These are phyloP conservation scores for Melastoma malabathricum DNA, from an alignment of 345 rosid genomes.

Conservation along the genomic window DNA sequence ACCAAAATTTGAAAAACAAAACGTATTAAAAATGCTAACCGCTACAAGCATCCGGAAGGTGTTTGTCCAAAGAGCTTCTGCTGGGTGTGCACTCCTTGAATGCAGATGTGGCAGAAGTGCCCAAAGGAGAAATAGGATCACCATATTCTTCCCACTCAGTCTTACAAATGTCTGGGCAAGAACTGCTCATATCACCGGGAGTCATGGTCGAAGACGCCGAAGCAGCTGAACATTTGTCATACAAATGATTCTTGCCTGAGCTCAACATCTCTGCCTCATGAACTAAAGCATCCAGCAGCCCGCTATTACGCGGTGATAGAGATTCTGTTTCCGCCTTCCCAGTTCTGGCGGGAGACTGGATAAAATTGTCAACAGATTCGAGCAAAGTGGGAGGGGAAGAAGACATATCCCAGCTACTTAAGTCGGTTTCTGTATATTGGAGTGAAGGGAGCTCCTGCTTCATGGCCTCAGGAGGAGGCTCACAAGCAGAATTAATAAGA, in stretches of 20 bases:
- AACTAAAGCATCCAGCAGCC: conserved; percentile 85
- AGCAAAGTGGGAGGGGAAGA: conserved; percentile 53
- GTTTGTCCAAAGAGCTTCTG: too few species aligned
- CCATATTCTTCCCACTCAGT: too few species aligned
- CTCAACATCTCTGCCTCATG: conserved; percentile 59
- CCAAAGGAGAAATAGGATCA: too few species aligned
- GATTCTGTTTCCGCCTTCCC: conserved; percentile 35
- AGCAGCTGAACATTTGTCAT: conserved; percentile 52
- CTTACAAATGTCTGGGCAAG: too few species aligned
- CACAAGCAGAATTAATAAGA: conserved; percentile 80
- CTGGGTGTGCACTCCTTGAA: too few species aligned
- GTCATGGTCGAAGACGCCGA: neutral
- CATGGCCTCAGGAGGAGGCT: conserved; percentile 60
- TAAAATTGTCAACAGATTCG: conserved; percentile 58
- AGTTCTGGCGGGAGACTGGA: conserved; percentile 67
- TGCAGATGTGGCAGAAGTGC: too few species aligned
- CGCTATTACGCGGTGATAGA: conserved; percentile 64
- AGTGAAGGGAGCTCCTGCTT: conserved; percentile 99
- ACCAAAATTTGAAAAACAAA: too few species aligned
- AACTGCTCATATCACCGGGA: too few species aligned
- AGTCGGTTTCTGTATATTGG: conserved; percentile 82
- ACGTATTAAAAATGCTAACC: too few species aligned
- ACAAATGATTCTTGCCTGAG: conserved; percentile 50
- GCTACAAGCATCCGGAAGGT: too few species aligned
- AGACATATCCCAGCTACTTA: conserved; percentile 61